Evolutionary conservation across 1,139 yeast species (phyloP), one percentile per base, ranked within the genome.

Genomic region (Suhomyces chickasaworum): DNA sequence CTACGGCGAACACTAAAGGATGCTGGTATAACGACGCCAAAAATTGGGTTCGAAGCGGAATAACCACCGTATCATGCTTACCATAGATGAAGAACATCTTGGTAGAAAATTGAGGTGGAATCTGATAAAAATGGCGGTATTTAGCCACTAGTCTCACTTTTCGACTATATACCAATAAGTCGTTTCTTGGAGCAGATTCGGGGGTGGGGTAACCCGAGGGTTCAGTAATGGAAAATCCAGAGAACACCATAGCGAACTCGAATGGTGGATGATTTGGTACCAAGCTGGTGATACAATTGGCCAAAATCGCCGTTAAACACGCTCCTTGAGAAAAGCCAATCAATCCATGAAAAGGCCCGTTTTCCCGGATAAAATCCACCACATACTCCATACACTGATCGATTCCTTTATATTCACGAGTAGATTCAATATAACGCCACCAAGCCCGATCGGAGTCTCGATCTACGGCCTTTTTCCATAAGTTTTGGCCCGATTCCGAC

Each of bases 311-410:
- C 1, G 95, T 81, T 61, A 93, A 69, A 3, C 95, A 96, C 1
- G 97, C 95, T 52, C 99, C 99, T 64, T 93, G 98, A 16, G 95
- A 85, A 62, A 91, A 93, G 2, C 97, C 98, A 46, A 93, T 69
- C 23, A 91, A 74, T 2, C 97, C 98, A 46, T 83, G 85, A 59
- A 85, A 90, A 0, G 98, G 98, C 0, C 98, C 98, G 52, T 89
- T 75, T 50, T 73, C 68, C 39, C 74, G 71, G 53, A 89, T 82
- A 47, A 84, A 75, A 1, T 72, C 65, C 22, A 74, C 68, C 20
- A 91, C 75, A n/a, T 77, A 73, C 4, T 60, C 44, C 13, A 70
- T 49, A 0, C 73, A 54, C 13, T 61, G 62, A 2, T 65, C 64
- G 36, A 71, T 63, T 3, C 76, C 77, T 6, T 56, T 54, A 47